phyloP scores from a whole-genome alignment of 768 basidiomycete genomes.

The Megacollybia marginata region DNA sequence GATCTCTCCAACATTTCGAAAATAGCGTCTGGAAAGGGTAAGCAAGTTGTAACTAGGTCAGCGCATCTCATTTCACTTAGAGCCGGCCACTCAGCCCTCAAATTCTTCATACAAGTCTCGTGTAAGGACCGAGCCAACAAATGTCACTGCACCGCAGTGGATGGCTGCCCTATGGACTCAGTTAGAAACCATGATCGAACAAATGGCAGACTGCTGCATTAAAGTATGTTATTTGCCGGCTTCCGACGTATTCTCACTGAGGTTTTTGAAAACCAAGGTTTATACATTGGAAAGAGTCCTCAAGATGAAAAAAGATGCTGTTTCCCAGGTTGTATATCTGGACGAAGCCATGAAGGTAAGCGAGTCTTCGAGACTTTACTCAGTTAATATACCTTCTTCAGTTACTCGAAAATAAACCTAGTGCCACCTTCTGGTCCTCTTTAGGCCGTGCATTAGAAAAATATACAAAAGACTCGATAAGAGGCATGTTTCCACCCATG shows the following conservation, averaged over 20 bases:
- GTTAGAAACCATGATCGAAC: slow-evolving; percentile 77
- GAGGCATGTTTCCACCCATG: slow-evolving; percentile 38
- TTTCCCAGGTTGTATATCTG: slow-evolving; percentile 71
- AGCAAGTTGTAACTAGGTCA: slow-evolving; percentile 1
- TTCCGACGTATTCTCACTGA: neutral
- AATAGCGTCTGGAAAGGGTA: slow-evolving; percentile 78
- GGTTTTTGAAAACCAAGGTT: slow-evolving; percentile 41
- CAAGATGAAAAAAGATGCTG: slow-evolving; percentile 77
- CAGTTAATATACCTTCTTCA: slow-evolving; percentile 18
- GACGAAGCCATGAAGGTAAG: slow-evolving; percentile 90
- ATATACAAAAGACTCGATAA: slow-evolving; percentile 71
- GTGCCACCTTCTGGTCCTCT: slow-evolving; percentile 84
- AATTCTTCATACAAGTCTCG: slow-evolving; percentile 70
- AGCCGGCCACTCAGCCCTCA: slow-evolving; percentile 16
- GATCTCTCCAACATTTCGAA: slow-evolving; percentile 83
- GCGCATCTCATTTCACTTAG: neutral
- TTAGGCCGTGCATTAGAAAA: slow-evolving; percentile 77
- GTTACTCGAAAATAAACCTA: slow-evolving; percentile 88
- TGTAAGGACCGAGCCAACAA: slow-evolving; percentile 86
- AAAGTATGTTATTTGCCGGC: slow-evolving; percentile 43
- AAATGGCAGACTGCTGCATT: slow-evolving; percentile 86
- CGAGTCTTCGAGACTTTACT: neutral
- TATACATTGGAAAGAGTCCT: slow-evolving; percentile 94
- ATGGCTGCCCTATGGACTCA: slow-evolving; percentile 73
- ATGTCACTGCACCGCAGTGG: slow-evolving; percentile 81